These are phyloP conservation scores for Cryptosporidium meleagridis DNA, from an alignment of 169 alveolate genomes.

Conservation along the genomic window DNA sequence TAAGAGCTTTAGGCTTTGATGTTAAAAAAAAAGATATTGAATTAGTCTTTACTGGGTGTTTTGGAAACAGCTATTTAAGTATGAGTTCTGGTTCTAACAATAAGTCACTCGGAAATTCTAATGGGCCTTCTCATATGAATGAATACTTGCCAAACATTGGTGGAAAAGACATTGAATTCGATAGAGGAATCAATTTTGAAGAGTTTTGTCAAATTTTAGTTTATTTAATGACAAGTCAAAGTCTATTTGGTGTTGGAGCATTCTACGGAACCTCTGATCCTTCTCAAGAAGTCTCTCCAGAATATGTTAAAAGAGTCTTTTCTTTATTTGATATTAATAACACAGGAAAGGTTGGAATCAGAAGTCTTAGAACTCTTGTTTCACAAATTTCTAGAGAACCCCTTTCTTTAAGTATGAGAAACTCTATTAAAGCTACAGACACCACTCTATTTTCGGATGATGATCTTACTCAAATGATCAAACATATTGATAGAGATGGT, in stretches of 20 bases:
- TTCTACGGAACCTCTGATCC: slow-evolving; percentile 33
- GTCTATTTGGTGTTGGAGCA: slow-evolving; percentile 52
- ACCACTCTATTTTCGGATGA: slow-evolving; percentile 35
- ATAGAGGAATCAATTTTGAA: slow-evolving; percentile 9
- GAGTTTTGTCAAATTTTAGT: slow-evolving; percentile 35
- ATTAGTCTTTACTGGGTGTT: slow-evolving; percentile 79
- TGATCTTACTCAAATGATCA: slow-evolving; percentile 40
- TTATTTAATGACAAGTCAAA: slow-evolving; percentile 20
- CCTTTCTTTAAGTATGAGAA: not conserved
- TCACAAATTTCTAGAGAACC: slow-evolving; percentile 62
- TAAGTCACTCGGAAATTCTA: not conserved
- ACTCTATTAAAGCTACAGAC: not conserved
- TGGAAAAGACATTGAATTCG: not conserved
- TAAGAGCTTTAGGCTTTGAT: slow-evolving; percentile 90
- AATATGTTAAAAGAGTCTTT: slow-evolving; percentile 46
- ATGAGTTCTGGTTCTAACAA: slow-evolving; percentile 20
- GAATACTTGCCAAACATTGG: not conserved
- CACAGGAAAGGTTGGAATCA: slow-evolving; percentile 60
- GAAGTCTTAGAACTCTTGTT: slow-evolving; percentile 29
- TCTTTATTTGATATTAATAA: slow-evolving; percentile 47
- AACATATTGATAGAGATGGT: slow-evolving; percentile 51
- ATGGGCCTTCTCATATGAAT: not conserved
- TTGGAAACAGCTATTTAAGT: slow-evolving; percentile 13
- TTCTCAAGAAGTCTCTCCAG: slow-evolving; percentile 29
- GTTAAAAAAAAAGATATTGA: slow-evolving; percentile 87